A percentile compares a stretch with the other conserved stretches of the same genome.
phyloP scores from a whole-genome alignment of 208 protist species.

The Naegleria gruberi region DNA sequence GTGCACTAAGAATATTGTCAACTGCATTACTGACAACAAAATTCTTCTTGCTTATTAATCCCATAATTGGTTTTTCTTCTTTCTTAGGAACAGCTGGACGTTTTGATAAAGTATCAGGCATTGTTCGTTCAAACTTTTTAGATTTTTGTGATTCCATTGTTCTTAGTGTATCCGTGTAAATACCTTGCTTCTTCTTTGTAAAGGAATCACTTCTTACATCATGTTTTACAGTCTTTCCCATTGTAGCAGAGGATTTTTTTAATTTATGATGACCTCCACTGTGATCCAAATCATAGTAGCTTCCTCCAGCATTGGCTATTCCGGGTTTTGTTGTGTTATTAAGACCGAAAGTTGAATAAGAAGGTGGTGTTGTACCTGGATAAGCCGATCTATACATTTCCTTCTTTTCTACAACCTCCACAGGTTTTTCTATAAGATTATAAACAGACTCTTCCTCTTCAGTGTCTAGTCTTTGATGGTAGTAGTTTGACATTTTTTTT shows the following conservation, averaged over 20 bases:
- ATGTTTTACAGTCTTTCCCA: constrained; percentile 27
- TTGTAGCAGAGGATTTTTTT: constrained; percentile 25
- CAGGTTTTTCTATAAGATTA: constrained; percentile 36
- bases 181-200: constrained; percentile 19
- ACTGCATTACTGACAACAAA: constrained; percentile 84
- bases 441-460: constrained; percentile 38
- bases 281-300: not conserved
- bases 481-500: not conserved
- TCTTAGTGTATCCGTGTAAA: not conserved
- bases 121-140: constrained; percentile 5
- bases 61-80: constrained; percentile 76
- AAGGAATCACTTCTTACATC: constrained; percentile 27
- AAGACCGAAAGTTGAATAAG: constrained; percentile 9
- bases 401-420: not conserved
- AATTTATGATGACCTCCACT: not conserved
- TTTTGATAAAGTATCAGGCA: not conserved
- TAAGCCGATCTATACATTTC: constrained; percentile 37
- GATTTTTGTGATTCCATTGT: not conserved
- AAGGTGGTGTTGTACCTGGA: constrained; percentile 16
- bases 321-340: constrained; percentile 20
- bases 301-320: not conserved
- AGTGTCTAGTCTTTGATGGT: not conserved
- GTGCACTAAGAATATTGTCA: constrained; percentile 63
- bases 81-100: constrained; percentile 37
- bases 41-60: constrained; percentile 76